Base-by-base conservation (phyloP, 768 basidiomycete species). In the Phylloporus arenicola region DNA sequence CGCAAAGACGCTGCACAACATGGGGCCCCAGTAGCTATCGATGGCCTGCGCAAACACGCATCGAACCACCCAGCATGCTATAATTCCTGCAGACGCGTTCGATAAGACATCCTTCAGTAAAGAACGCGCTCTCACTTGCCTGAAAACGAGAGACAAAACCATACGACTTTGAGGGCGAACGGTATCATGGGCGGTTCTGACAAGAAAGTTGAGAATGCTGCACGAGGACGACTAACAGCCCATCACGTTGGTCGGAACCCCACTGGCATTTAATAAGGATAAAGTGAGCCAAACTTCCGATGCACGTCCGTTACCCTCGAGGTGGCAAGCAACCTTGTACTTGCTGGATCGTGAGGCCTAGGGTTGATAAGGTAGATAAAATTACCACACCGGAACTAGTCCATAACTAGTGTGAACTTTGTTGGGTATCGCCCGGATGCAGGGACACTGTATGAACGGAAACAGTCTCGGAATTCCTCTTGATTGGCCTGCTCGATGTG, bases 131-230 rank as follows among this genome's bases (percentile, higher is more conserved):
- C n/a, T n/a, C 27, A 42, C 59, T 51, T 60, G 81, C 82, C 81
- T 56, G 74, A 68, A 19, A 80, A 55, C 13, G 82, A 82, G 17
- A 85, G 70, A 55, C 70, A 68, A 55, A 81, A 81, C 81, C 82
- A 85, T 42, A 68, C 68, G 39, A 77, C 67, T 68, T 77, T 84
- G 48, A 84, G 70, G 43, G 74, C 71, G 48, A 76, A 77, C 17
- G 79, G 71, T 31, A 83, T 72, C 82, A 84, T 84, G 33, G 34
- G 38, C n/a, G n/a, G n/a, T n/a, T n/a, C n/a, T n/a, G n/a, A n/a
- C n/a, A n/a, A n/a, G n/a, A n/a, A n/a, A n/a, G n/a, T n/a, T n/a
- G n/a, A n/a, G n/a, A n/a, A n/a, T n/a, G n/a, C n/a, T n/a, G n/a
- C 17, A 47, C 25, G 42, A 29, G 31, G 31, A 22, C 40, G 27